Evolutionary conservation across 495 filamentous ascomycete genomes (phyloP), one percentile per base, ranked within the genome.

Genomic region (Elaphomyces granulatus): DNA sequence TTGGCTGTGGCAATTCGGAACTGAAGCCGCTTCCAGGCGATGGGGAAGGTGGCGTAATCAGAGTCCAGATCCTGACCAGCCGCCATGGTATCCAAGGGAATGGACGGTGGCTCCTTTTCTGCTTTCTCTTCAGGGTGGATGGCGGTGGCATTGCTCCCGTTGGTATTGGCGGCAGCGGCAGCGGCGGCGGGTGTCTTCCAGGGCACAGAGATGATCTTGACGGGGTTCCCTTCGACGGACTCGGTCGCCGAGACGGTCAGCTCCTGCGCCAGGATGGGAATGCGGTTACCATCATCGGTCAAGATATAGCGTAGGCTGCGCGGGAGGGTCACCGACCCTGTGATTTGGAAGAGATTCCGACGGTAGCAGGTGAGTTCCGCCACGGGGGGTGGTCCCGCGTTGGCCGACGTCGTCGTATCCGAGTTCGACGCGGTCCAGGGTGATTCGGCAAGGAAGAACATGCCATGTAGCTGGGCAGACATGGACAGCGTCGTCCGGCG

Each of bases 401-500:
- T n/a, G n/a, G n/a, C n/a, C 23, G 40, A 34, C 8, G 30, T 49
- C 14, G 45, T 34, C 30, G 38, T 45, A 16, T 48, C 31, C 33
- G 45, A 48, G 21, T 48, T 50, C 19, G 48, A 46, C 42, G 35
- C 39, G 2, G 43, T 46, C 17, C 32, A 74, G 10, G 83, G 80
- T 45, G 87, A 63, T 62, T 94, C 87, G 36, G 87, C 86, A 4
- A 94, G 72, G 51, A 90, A 93, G 63, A 94, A 94, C 84, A 92
- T 93, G 63, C 87, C 87, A 52, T 90, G 83, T 20, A 94, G 61
- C 57, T 92, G 87, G 32, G 84, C 85, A 7, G 79, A 74, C 53
- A 93, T 75, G 21, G 71, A 70, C 16, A 85, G 54, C 4, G 64
- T 66, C 4, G 68, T 62, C 51, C 73, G 57, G 38, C 74, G 68